Percentiles rank a stretch among this genome's conserved stretches.
These are phyloP conservation scores for Pezicula neosporulosa DNA, from an alignment of 2,329 filamentous ascomycete genomes.

Conservation along the genomic window DNA sequence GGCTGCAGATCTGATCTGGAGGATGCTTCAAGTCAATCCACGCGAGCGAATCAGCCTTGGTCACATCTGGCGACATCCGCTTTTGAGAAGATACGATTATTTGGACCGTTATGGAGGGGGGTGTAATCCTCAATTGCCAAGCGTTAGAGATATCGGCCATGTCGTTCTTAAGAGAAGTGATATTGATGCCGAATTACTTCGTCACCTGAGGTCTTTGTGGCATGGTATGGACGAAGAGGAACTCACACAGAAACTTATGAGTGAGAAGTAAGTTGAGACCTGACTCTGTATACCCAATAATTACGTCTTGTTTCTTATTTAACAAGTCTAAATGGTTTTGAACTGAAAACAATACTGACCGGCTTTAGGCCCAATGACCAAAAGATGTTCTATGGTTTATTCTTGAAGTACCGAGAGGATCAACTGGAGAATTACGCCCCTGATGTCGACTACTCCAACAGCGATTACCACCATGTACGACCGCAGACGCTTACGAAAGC, in stretches of 20 bases:
- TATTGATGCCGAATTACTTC: constrained; percentile 76
- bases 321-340: background rate
- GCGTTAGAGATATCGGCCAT: constrained; percentile 58
- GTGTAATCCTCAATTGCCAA: constrained; percentile 47
- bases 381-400: constrained; percentile 86
- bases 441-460: constrained; percentile 77
- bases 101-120: constrained; percentile 51
- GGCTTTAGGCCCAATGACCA: constrained; percentile 74
- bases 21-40: constrained; percentile 78
- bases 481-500: constrained; percentile 55
- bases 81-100: constrained; percentile 80
- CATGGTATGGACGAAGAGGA: constrained; percentile 76
- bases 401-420: constrained; percentile 78
- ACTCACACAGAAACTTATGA: constrained; percentile 65
- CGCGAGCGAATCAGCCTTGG: constrained; percentile 74
- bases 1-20: constrained; percentile 72
- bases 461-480: constrained; percentile 82
- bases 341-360: constrained; percentile 2
- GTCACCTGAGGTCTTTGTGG: constrained; percentile 88
- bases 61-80: constrained; percentile 80
- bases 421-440: constrained; percentile 85
- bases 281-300: too few relatives aligned
- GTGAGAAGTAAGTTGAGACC: constrained; percentile 51
- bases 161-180: constrained; percentile 59
- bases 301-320: background rate